Evolutionary conservation across 2,329 filamentous ascomycete genomes (phyloP), one percentile per base, ranked within the genome.

Genomic region (Xylariomycetidae sp.): DNA sequence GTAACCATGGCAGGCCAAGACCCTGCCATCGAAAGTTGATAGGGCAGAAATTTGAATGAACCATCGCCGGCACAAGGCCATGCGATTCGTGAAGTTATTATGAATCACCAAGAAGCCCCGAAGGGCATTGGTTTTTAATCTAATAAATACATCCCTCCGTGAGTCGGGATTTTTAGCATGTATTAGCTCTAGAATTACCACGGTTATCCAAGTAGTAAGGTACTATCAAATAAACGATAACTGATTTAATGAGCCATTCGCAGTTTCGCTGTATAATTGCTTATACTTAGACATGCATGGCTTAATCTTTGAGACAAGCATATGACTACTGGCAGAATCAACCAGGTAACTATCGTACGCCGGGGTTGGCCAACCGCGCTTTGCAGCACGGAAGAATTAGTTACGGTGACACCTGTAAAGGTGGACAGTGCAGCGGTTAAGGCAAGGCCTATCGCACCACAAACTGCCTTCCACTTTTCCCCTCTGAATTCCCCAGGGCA

Each of bases 171-270:
- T 61, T 59, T 58, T 53, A 53, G 50, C 48, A 60, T 60, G 48
- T 63, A 64, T 64, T 64, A 63, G 58, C 59, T 64, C 55, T 64
- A 63, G 54, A 64, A 64, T 63, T 65, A 63, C 56, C 49, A 42
- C 52, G 48, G 57, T 52, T 63, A 62, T 62, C 51, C 50, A 63
- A 53, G 53, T 64, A 61, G 53, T 57, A 61, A 61, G 49, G 50
- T 60, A 63, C 50, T 61, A 63, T 63, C 47, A 61, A 63, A 63
- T 63, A 61, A 42, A 42, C 45, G 43, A 63, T 60, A 61, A 58
- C 54, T 63, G 48, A 63, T 63, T 61, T 64, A 63, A 64, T 64
- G 49, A 64, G 56, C 58, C 51, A 63, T 65, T 64, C 51, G 52
- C 50, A 64, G 59, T 65, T 64, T 65, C 52, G 59, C 42, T 35